phyloP scores from a whole-genome alignment of 345 rosid genomes.

The Brassica cretica region DNA sequence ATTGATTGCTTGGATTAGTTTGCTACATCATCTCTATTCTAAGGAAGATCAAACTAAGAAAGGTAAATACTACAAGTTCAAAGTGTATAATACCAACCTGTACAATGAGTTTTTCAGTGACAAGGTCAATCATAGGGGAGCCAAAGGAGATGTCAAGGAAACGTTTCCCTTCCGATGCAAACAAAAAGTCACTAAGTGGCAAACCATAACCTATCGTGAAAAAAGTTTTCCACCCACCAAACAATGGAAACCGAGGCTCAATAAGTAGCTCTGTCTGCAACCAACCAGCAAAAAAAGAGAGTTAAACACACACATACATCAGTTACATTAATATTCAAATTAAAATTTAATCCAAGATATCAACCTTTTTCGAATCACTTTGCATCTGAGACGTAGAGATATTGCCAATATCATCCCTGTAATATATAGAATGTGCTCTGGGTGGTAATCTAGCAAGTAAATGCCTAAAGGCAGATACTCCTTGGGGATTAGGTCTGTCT shows the following conservation, averaged over 20 bases:
- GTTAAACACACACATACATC: constrained; percentile 26
- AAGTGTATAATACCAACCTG: constrained; percentile 54
- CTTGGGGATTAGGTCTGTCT: constrained; percentile 64
- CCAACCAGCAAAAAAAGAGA: constrained; percentile 10
- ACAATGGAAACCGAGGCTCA: constrained; percentile 93
- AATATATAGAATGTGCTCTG: constrained; percentile 87
- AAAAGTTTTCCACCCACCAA: constrained; percentile 97
- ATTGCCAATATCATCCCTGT: constrained; percentile 95
- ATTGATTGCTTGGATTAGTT: not conserved
- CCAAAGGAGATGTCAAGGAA: constrained; percentile 74
- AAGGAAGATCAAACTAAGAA: not conserved
- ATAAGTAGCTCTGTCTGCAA: constrained; percentile 82
- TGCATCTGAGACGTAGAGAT: constrained; percentile 89
- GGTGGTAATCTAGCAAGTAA: constrained; percentile 88
- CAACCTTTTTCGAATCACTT: constrained; percentile 84
- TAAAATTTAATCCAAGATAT: not conserved
- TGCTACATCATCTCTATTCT: constrained; percentile 1
- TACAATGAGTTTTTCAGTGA: constrained; percentile 69
- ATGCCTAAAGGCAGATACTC: constrained; percentile 72
- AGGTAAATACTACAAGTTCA: not conserved
- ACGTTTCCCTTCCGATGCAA: constrained; percentile 72
- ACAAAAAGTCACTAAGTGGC: constrained; percentile 84
- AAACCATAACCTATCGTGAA: constrained; percentile 93
- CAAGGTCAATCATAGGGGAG: constrained; percentile 71
- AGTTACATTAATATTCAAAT: not conserved